These are phyloP conservation scores for Hevea brasiliensis DNA, from an alignment of 345 rosid genomes.

Conservation along the genomic window DNA sequence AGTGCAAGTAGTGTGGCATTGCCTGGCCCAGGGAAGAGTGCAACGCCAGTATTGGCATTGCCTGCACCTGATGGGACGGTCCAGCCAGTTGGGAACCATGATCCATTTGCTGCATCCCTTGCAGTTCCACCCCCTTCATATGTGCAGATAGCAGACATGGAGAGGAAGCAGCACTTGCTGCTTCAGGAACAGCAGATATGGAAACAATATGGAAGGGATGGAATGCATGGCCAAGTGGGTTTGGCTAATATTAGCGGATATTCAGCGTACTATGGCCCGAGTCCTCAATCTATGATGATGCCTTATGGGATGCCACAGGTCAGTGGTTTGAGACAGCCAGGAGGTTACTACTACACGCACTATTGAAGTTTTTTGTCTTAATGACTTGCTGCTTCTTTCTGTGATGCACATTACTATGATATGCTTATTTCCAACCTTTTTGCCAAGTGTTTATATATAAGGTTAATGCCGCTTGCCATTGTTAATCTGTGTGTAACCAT, in stretches of 20 bases:
- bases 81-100: constrained; percentile 24
- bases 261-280: constrained; percentile 7
- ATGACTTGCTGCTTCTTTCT: background rate
- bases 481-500: background rate
- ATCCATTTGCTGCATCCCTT: constrained; percentile 30
- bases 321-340: constrained; percentile 17
- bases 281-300: constrained; percentile 12
- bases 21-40: constrained; percentile 15
- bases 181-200: constrained; percentile 27
- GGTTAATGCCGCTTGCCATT: background rate
- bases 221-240: constrained; percentile 28
- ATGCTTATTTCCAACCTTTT: background rate
- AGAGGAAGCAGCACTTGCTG: constrained; percentile 29
- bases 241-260: constrained; percentile 18
- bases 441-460: background rate
- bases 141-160: constrained; percentile 32
- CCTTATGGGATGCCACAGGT: constrained; percentile 26
- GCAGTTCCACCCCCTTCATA: constrained; percentile 33
- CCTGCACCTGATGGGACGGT: constrained; percentile 30
- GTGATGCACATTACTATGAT: background rate
- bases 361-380: constrained; percentile 17
- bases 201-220: constrained; percentile 30
- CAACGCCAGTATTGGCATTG: constrained; percentile 23
- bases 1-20: constrained; percentile 31
- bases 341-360: constrained; percentile 19